Evolutionary conservation across 2,329 filamentous ascomycete genomes (phyloP).

Genomic region (Aureobasidium sp.): DNA sequence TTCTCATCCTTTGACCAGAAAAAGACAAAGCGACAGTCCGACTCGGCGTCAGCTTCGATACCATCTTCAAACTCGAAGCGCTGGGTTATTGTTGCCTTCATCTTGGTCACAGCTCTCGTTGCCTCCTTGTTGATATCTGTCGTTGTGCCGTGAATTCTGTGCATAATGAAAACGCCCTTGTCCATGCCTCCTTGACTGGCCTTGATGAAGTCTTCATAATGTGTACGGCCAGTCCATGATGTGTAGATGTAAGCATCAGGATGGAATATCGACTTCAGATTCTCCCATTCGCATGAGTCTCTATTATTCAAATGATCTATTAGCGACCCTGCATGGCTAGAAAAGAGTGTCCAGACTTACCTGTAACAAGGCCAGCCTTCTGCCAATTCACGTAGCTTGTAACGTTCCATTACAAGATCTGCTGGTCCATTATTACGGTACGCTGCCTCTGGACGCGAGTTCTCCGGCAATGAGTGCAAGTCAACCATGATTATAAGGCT

Average conservation of each 20-base stretch:
- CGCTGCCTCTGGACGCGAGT: constrained; percentile 30
- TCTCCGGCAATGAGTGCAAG: constrained; percentile 21
- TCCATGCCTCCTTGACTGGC: constrained; percentile 47
- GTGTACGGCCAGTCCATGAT: constrained; percentile 54
- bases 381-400: constrained; percentile 54
- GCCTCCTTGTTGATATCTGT: constrained; percentile 48
- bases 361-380: constrained; percentile 58
- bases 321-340: too few species aligned
- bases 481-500: constrained; percentile 10
- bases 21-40: constrained; percentile 43
- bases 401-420: constrained; percentile 48
- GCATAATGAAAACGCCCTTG: constrained; percentile 50
- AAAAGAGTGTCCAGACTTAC: constrained; percentile 26
- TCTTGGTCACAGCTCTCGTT: constrained; percentile 51
- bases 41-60: constrained; percentile 50
- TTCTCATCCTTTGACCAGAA: constrained; percentile 27
- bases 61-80: constrained; percentile 47
- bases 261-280: constrained; percentile 57
- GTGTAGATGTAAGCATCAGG: constrained; percentile 55
- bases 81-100: constrained; percentile 59
- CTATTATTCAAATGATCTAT: constrained; percentile 3
- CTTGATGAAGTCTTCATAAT: constrained; percentile 45
- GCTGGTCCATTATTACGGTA: constrained; percentile 56
- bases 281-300: constrained; percentile 60
- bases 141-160: constrained; percentile 46